phyloP scores from a whole-genome alignment of 306 rosid species.

The Trifolium subterraneum region DNA sequence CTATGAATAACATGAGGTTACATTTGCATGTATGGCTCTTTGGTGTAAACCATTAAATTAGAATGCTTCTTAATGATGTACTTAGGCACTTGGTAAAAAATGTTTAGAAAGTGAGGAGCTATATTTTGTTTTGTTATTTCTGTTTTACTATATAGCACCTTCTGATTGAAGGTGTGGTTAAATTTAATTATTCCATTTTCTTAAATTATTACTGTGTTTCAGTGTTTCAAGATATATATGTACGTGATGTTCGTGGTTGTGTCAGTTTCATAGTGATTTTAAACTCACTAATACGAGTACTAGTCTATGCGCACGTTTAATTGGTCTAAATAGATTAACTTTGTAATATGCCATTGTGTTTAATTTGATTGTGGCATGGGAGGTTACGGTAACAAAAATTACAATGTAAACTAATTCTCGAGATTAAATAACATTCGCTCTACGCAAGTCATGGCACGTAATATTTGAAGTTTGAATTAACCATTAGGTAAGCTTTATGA shows the following conservation, averaged over 20 bases:
- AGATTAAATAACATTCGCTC: neutral
- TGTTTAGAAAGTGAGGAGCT: neutral
- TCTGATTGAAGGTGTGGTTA: neutral
- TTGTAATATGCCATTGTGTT: too few relatives aligned
- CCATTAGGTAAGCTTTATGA: too few relatives aligned
- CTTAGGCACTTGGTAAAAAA: neutral
- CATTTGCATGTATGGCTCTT: constrained; percentile 1
- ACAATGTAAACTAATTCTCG: neutral
- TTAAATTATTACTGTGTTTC: too few relatives aligned
- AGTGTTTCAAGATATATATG: too few relatives aligned
- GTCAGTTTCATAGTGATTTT: too few relatives aligned
- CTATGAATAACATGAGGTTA: neutral
- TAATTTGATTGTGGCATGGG: neutral
- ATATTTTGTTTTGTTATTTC: neutral
- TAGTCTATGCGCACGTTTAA: too few relatives aligned
- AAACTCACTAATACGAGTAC: too few relatives aligned
- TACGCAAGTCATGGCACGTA: too few relatives aligned
- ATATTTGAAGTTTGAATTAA: too few relatives aligned
- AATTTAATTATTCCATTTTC: neutral
- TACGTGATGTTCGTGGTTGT: too few relatives aligned
- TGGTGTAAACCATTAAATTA: neutral
- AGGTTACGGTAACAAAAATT: neutral
- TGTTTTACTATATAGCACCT: neutral
- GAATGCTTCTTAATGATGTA: neutral
- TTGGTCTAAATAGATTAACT: too few relatives aligned